Base-by-base conservation (phyloP, 2,329 filamentous ascomycete species). In the Xylaria sp. region DNA sequence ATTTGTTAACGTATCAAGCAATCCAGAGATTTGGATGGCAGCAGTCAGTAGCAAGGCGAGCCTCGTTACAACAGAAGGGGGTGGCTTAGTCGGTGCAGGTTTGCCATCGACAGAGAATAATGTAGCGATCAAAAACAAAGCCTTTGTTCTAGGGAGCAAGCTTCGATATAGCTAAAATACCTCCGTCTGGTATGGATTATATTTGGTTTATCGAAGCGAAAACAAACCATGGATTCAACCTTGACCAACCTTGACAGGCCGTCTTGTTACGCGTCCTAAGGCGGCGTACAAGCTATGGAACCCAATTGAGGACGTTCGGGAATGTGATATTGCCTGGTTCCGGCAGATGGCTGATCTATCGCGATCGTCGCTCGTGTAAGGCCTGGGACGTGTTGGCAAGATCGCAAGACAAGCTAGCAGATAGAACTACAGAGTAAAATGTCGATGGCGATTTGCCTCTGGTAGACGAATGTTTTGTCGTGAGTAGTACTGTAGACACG, bases 341-440 rank as follows among this genome's bases (percentile, higher is more conserved):
- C n/a, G 44, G 59, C 20, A 36, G 46, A 51, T 31, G 65, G 20
- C 36, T 54, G 26, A 58, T 61, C 61, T 62, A 38, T 58, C 28
- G 56, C 51, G 42, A 54, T 33, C 38, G 23, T 67, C 65, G 67
- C 65, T 40, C 60, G 71, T 65, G 57, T 59, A 56, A 68, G 61
- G 54, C 62, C 65, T 56, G n/a, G 33, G 51, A 46, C 62, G 72
- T 64, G 51, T 59, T 68, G 65, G 40, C 46, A 31, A 61, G 10
- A 36, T 59, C 5, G 62, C 5, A 36, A 17, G 26, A 57, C 13
- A 66, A 63, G 33, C 17, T 42, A 15, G 23, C 23, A 57, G 70
- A 72, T 44, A 70, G 71, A 73, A 69, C 62, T 63, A 69, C 64
- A 46, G 36, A 31, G 67, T 71, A 72, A 68, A 40, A 59, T 31